Conservation (phyloP, 805 yeast species). For the Saccharomycopsis javanensis region DNA sequence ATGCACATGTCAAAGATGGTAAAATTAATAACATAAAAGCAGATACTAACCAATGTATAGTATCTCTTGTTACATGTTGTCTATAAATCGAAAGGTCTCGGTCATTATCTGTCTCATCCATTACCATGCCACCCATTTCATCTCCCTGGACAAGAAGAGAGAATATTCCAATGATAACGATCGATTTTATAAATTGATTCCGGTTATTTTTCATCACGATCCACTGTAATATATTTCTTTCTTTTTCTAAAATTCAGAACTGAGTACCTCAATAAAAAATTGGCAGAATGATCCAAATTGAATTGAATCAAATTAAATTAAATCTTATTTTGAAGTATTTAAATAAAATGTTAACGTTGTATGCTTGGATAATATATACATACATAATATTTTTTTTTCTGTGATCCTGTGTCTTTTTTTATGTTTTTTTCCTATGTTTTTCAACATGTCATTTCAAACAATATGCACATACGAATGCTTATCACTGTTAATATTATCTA, state of each 20-base stretch:
- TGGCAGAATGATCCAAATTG: too few species aligned
- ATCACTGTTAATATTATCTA: not conserved
- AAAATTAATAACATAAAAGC: slow-evolving; percentile 37
- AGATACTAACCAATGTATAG: slow-evolving; percentile 58
- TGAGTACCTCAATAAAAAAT: not conserved
- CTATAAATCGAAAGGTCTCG: slow-evolving; percentile 5
- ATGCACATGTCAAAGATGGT: slow-evolving; percentile 47
- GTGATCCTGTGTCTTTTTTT: not conserved
- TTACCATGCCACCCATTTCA: slow-evolving; percentile 5
- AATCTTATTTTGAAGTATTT: too few species aligned
- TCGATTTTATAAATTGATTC: not conserved
- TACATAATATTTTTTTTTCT: not conserved
- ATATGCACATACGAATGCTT: not conserved
- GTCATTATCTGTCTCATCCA: slow-evolving; percentile 8
- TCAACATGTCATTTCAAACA: not conserved
- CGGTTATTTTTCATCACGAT: not conserved
- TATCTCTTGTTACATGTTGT: slow-evolving; percentile 39
- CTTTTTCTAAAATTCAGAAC: not conserved
- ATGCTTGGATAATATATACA: not conserved
- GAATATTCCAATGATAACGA: not conserved
- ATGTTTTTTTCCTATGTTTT: not conserved
- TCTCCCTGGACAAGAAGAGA: not conserved
- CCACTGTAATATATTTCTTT: not conserved
- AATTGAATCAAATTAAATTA: too few species aligned
- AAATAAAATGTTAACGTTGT: not conserved